phyloP scores from a whole-genome alignment of 192 early-diverging fungal species.

The Coemansia sp. region DNA sequence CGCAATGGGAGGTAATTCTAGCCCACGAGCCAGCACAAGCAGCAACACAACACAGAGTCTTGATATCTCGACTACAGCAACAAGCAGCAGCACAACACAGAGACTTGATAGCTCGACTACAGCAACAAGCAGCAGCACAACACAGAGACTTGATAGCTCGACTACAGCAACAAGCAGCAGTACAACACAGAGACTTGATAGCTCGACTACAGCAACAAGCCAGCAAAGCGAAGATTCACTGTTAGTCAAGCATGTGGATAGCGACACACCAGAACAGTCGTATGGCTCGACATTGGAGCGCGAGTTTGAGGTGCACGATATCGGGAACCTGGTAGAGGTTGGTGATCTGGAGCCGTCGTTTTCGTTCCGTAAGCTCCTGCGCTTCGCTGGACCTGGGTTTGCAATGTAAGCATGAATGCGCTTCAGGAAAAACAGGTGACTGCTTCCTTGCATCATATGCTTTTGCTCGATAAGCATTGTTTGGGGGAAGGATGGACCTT shows the following conservation, averaged over 20 bases:
- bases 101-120: neutral
- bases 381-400: conserved; percentile 65
- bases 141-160: neutral
- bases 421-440: neutral
- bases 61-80: neutral
- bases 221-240: neutral
- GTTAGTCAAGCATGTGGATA: neutral
- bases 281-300: conserved; percentile 11
- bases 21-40: neutral
- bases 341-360: conserved; percentile 53
- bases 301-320: conserved; percentile 46
- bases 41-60: neutral
- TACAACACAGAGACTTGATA: neutral
- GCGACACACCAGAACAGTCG: neutral
- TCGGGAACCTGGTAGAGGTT: conserved; percentile 48
- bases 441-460: neutral
- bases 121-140: neutral
- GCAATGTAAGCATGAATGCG: conserved; percentile 55
- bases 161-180: neutral
- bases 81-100: neutral
- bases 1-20: neutral
- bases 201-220: neutral
- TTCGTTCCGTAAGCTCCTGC: conserved; percentile 61
- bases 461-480: too few species aligned
- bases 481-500: too few species aligned